Evolutionary conservation across 2,329 filamentous ascomycete species (phyloP).

Genomic region (Talaromyces sp.): DNA sequence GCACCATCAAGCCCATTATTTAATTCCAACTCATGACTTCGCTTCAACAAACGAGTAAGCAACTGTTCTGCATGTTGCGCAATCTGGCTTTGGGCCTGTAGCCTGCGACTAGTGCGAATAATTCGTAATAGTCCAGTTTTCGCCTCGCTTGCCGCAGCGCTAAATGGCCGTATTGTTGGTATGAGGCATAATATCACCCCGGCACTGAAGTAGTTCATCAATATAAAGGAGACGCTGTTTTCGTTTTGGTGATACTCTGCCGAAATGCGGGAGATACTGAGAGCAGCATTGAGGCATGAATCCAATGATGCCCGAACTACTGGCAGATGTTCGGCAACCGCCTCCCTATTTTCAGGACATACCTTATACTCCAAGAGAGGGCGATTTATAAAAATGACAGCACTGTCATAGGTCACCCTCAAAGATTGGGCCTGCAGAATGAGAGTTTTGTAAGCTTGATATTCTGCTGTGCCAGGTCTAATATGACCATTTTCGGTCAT

Average conservation of each 20-base stretch:
- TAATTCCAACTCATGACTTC: background rate
- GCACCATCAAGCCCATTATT: background rate
- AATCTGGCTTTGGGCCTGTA: background rate
- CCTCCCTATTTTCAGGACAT: background rate
- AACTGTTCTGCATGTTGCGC: background rate
- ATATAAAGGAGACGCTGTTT: background rate
- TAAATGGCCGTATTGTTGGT: background rate
- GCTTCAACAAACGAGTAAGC: background rate
- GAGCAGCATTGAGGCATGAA: background rate
- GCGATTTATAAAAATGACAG: background rate
- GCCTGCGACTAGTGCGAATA: background rate
- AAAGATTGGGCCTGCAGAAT: background rate
- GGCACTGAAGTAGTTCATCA: background rate
- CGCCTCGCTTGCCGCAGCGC: background rate
- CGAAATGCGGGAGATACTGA: background rate
- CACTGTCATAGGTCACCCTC: background rate
- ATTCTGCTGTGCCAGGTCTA: background rate
- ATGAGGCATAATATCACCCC: conserved; percentile 1
- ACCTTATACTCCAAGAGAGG: background rate
- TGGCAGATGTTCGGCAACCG: background rate
- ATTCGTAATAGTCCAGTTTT: background rate
- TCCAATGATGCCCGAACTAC: background rate
- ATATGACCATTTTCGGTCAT: background rate
- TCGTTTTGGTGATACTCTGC: background rate
- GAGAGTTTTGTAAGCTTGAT: background rate